Evolutionary conservation across 2,329 filamentous ascomycete genomes (phyloP), one percentile per base, ranked within the genome.

Genomic region (Clonostachys byssicola): DNA sequence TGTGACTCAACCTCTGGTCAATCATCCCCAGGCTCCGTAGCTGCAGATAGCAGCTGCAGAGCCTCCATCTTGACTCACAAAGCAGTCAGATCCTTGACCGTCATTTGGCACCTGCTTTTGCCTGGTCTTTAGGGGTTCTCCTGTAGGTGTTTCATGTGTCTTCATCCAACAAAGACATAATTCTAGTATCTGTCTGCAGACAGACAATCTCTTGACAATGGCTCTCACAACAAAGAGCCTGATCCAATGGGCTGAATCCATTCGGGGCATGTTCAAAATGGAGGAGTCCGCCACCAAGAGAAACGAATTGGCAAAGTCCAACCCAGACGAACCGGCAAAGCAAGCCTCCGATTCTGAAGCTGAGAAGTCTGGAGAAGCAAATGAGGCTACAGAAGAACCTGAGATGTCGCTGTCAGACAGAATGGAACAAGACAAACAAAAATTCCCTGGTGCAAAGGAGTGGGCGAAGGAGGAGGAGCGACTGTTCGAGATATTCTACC

Each of bases 381-480:
- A n/a, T n/a, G 14, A n/a, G 14, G 14, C 36, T 12, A 39, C 36
- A 18, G 20, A 43, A 18, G 43, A 49, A 17, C 2, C 30, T 13
- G 46, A 40, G n/a, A 38, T 49, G 8, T 45, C 20, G 3, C 40
- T 50, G 23, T 23, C 13, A 17, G 45, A 63, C 10, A 64, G 74
- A 48, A 71, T 79, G 59, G 67, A 73, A 51, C 55, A 60, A 40
- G 70, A 77, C 54, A 75, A 70, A 58, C 47, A 54, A 30, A 54
- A 60, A 2, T 73, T 69, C 45, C 67, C 68, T 0, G 67, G 67
- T 20, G 66, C 75, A 39, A 69, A 68, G 42, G 63, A 69, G 47
- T 81, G 78, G 76, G 67, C 79, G 30, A 60, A 67, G 10, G 72
- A 72, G n/a, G 78, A 80, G 52, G 67, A 71, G 33, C 57, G 54